Evolutionary conservation across 208 protist species (phyloP).

Genomic region (Trypanosoma mega): DNA sequence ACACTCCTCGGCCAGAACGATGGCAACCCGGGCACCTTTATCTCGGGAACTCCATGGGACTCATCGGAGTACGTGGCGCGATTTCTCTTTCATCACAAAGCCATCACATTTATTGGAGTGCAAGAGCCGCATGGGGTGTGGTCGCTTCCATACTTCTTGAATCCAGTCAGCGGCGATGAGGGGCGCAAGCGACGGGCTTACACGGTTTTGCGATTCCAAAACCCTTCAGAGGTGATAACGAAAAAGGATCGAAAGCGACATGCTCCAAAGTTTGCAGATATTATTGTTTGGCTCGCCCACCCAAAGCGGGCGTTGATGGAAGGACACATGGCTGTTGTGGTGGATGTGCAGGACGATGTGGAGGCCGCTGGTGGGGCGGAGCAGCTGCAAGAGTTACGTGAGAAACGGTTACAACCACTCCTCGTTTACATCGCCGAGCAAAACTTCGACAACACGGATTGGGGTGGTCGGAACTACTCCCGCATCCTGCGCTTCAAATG

Average conservation of each 20-base stretch:
- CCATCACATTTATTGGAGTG: no score
- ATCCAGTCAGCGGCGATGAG: not conserved
- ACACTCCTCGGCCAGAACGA: conserved; percentile 34
- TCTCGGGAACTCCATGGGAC: not conserved
- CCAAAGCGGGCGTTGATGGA: not conserved
- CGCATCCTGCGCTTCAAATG: conserved; percentile 50
- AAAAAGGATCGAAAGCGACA: conserved; percentile 46
- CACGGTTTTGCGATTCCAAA: conserved; percentile 12
- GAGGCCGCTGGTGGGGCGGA: conserved; percentile 37
- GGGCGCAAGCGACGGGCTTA: not conserved
- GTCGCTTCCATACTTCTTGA: conserved; percentile 19
- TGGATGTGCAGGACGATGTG: conserved; percentile 56
- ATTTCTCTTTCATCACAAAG: conserved; percentile 46
- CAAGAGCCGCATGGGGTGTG: no score
- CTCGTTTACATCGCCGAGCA: conserved; percentile 71
- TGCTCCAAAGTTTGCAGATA: conserved; percentile 40
- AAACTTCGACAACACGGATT: conserved; percentile 55
- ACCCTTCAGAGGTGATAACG: conserved; percentile 31
- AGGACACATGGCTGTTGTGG: conserved; percentile 58
- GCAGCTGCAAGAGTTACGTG: conserved; percentile 29
- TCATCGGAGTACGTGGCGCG: conserved; percentile 18
- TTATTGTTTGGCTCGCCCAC: conserved; percentile 36
- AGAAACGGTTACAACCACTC: conserved; percentile 42
- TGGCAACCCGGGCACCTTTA: not conserved
- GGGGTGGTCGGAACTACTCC: conserved; percentile 54